phyloP scores from a whole-genome alignment of 2,329 filamentous ascomycete genomes.

The Xylaria sp. region DNA sequence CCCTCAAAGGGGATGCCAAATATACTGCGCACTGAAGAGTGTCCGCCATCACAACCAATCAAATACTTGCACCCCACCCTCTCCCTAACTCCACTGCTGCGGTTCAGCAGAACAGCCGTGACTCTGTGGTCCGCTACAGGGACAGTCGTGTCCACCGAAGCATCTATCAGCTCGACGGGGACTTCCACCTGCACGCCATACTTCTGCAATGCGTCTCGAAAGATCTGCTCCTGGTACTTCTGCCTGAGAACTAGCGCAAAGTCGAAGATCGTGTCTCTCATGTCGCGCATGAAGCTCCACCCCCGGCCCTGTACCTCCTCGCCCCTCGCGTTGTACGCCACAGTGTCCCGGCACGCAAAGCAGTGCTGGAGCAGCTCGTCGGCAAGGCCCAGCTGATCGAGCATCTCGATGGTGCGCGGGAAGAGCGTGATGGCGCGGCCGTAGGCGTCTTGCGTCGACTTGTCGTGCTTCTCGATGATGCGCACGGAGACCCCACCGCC shows the following conservation, averaged over 20 bases:
- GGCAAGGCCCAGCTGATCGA: constrained; percentile 53
- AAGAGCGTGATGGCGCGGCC: constrained; percentile 58
- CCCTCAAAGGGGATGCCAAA: constrained; percentile 54
- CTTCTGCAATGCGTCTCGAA: constrained; percentile 42
- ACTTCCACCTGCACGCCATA: constrained; percentile 41
- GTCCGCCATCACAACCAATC: constrained; percentile 55
- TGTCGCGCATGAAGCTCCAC: constrained; percentile 57
- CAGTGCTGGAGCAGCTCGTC: constrained; percentile 54
- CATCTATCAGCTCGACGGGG: constrained; percentile 41
- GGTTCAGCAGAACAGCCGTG: constrained; percentile 11
- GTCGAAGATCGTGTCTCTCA: constrained; percentile 54
- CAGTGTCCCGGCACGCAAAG: constrained; percentile 54
- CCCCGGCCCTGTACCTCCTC: constrained; percentile 47
- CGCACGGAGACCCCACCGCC: constrained; percentile 41
- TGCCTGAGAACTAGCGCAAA: constrained; percentile 58
- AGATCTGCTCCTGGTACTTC: constrained; percentile 58
- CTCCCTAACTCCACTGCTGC: not conserved
- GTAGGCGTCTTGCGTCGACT: constrained; percentile 53
- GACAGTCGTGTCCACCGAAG: constrained; percentile 42
- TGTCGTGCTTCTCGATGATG: constrained; percentile 53
- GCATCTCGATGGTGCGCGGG: constrained; percentile 53
- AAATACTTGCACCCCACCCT: constrained; percentile 46
- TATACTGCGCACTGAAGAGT: constrained; percentile 49
- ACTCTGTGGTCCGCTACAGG: constrained; percentile 19
- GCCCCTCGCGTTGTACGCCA: constrained; percentile 50